Conservation (phyloP, 768 basidiomycete species). For the Favolaschia claudopus region DNA sequence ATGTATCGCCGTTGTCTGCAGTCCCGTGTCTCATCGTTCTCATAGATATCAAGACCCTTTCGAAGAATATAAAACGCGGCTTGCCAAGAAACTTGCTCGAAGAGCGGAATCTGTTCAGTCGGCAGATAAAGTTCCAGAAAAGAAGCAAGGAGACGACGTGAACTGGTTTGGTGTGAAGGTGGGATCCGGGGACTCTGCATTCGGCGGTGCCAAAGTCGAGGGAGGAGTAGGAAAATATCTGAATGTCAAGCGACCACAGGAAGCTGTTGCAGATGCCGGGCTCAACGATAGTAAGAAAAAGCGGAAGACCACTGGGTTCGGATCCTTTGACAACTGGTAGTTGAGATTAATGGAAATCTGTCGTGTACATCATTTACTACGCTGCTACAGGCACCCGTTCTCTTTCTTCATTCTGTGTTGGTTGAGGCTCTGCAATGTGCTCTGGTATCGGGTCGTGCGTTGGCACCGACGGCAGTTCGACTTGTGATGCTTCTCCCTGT, state of each 20-base stretch:
- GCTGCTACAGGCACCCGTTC: constrained; percentile 44
- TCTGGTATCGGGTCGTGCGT: constrained; percentile 46
- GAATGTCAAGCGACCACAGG: constrained; percentile 56
- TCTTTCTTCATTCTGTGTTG: constrained; percentile 19
- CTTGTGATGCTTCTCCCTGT: constrained; percentile 36
- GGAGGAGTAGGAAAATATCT: constrained; percentile 86
- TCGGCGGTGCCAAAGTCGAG: constrained; percentile 37
- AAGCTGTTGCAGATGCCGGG: constrained; percentile 24
- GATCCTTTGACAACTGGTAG: constrained; percentile 89
- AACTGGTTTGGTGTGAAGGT: constrained; percentile 94
- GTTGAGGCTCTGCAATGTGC: constrained; percentile 18
- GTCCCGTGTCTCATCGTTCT: not conserved
- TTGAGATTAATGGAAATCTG: not conserved
- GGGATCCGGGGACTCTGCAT: constrained; percentile 51
- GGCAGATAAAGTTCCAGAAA: constrained; percentile 44
- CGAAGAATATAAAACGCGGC: constrained; percentile 86
- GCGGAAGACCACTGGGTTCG: constrained; percentile 86
- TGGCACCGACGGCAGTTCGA: constrained; percentile 65
- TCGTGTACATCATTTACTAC: constrained; percentile 31
- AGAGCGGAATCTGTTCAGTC: constrained; percentile 52
- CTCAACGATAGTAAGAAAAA: constrained; percentile 72
- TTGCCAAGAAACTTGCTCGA: constrained; percentile 79
- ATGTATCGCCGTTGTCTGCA: constrained; percentile 36
- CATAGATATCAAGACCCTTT: constrained; percentile 92
- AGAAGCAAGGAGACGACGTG: constrained; percentile 70